Evolutionary conservation across 2,329 filamentous ascomycete species (phyloP).

Genomic region (Knoxdaviesia proteae): DNA sequence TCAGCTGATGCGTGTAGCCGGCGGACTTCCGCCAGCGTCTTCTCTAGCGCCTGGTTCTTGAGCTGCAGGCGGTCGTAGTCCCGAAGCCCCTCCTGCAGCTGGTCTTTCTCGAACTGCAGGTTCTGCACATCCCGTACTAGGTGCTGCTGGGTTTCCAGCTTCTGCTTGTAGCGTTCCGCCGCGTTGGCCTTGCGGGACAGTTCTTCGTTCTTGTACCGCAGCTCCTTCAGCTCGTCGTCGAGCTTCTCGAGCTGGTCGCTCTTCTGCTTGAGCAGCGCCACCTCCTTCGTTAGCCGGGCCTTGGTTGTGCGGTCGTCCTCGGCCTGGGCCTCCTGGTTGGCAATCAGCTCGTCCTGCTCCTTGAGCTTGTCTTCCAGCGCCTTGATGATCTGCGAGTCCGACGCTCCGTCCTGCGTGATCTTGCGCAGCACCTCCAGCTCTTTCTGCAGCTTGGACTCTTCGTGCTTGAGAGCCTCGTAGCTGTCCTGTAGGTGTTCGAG

Average conservation of each 20-base stretch:
- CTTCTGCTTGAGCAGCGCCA: conserved; percentile 22
- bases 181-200: conserved; percentile 41
- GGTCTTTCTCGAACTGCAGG: conserved; percentile 31
- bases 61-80: conserved; percentile 14
- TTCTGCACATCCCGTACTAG: conserved; percentile 34
- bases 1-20: conserved; percentile 4
- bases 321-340: conserved; percentile 44
- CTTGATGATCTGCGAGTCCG: conserved; percentile 29
- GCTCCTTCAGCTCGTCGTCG: conserved; percentile 37
- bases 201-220: conserved; percentile 36
- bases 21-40: conserved; percentile 15
- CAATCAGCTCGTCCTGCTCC: conserved; percentile 52
- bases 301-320: conserved; percentile 28
- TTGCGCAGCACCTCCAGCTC: conserved; percentile 29
- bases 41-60: conserved; percentile 14
- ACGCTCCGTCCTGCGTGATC: conserved; percentile 28
- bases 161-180: conserved; percentile 40
- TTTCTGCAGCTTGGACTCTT: conserved; percentile 35
- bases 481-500: conserved; percentile 38
- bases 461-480: conserved; percentile 43
- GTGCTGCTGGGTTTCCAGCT: conserved; percentile 32
- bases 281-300: conserved; percentile 24
- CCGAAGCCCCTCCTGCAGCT: conserved; percentile 25
- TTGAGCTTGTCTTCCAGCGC: conserved; percentile 34
- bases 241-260: conserved; percentile 28